Evolutionary conservation across 768 basidiomycete species (phyloP), one percentile per base, ranked within the genome.

Genomic region (Mycena venus): DNA sequence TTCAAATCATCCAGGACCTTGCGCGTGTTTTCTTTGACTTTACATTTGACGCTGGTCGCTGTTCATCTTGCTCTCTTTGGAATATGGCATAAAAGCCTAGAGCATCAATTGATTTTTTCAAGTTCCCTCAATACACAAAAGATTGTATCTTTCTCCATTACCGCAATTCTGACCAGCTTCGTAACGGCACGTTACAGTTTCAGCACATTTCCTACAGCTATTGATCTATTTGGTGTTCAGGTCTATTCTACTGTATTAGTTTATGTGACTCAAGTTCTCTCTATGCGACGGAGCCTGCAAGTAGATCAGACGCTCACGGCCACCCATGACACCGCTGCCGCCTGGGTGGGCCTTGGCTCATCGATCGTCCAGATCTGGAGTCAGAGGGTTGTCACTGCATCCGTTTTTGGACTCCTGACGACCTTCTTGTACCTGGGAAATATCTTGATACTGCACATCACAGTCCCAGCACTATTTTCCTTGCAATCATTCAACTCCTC

Each of bases 31-130:
- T 63, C 62, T 10, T n/a, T 29, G 7, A 21, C 47, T 32, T 42
- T 63, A 42, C 62, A 63, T 47, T 27, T 63, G 32, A 23, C 47
- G n/a, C n/a, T n/a, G n/a, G n/a, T n/a, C n/a, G n/a, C n/a, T n/a
- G n/a, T n/a, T n/a, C n/a, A n/a, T n/a, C n/a, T n/a, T n/a, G n/a
- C n/a, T 21, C 62, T 63, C 42, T 14, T 63, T 23, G 62, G 12
- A 21, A 47, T 63, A 10, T 63, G 62, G 42, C 8, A 15, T 21
- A 32, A n/a, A 5, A 42, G 62, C 8, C 62, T 63, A 11, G 62
- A 63, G 44, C 8, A 63, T 47, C 62, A 42, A 6, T 17, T 63
- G 2, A 47, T 47, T 32, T 42, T 63, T 47, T 6, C 40, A 10
- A 42, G 21, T n/a, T n/a, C n/a, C n/a, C n/a, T n/a, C n/a, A n/a